Percentiles rank a stretch among this genome's conserved stretches.
phyloP scores from a whole-genome alignment of 208 protist genomes.

The Jaenimonas drosophilae region DNA sequence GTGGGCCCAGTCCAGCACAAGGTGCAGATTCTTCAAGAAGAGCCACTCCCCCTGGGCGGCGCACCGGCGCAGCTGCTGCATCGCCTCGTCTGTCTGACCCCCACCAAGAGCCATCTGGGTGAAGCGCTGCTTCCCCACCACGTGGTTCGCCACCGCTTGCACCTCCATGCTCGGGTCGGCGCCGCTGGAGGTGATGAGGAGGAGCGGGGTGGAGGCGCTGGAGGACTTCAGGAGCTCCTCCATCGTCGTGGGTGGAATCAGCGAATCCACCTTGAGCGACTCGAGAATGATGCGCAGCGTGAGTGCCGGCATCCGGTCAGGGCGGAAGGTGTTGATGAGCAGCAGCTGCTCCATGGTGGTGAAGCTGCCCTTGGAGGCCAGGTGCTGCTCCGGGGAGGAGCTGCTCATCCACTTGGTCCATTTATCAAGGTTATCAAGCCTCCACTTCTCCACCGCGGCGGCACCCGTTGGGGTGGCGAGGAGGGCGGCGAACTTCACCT shows the following conservation, averaged over 20 bases:
- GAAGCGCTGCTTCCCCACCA: conserved; percentile 71
- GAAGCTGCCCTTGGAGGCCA: conserved; percentile 27
- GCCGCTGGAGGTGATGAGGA: conserved; percentile 91
- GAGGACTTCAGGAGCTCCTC: conserved; percentile 47
- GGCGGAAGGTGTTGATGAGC: conserved; percentile 91
- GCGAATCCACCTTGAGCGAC: conserved; percentile 49
- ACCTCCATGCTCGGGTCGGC: conserved; percentile 93
- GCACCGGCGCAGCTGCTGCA: conserved; percentile 78
- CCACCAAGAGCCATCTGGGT: conserved; percentile 92
- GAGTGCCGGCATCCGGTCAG: conserved; percentile 91
- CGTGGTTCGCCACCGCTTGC: conserved; percentile 73
- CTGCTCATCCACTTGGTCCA: conserved; percentile 80
- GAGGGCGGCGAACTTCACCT: conserved; percentile 39
- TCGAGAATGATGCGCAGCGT: conserved; percentile 48
- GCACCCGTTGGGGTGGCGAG: conserved; percentile 24
- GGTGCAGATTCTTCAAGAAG: conserved; percentile 95
- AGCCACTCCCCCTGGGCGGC: conserved; percentile 87
- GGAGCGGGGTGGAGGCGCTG: conserved; percentile 51
- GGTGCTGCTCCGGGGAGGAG: conserved; percentile 46
- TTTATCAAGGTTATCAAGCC: conserved; percentile 23
- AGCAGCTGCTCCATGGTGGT: conserved; percentile 90
- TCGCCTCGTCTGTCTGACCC: conserved; percentile 87
- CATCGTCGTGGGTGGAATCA: conserved; percentile 59
- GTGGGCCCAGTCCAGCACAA: conserved; percentile 91
- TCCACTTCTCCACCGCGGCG: conserved; percentile 36